Evolutionary conservation across 371 early-diverging fungal species (phyloP), one percentile per base, ranked within the genome.

Genomic region (Ordospora colligata): DNA sequence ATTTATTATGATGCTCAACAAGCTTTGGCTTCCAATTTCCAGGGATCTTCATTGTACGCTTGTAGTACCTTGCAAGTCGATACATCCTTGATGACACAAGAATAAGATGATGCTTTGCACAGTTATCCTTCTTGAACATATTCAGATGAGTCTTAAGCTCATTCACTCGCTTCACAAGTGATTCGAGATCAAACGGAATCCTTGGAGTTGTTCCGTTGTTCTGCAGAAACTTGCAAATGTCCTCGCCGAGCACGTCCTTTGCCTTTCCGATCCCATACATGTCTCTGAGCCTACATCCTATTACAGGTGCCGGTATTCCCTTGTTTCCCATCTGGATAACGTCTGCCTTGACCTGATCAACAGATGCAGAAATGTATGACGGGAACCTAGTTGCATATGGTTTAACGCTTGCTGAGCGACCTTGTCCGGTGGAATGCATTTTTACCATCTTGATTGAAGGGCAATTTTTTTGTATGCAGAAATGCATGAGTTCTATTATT

Each of bases 51-150:
- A 95, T 95, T 82, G 89, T 88, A 83, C 90, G 92, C 91, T 95
- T 95, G 92, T 97, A 97, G 92, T 97, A 98, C 84, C 97, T 92
- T 80, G 93, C 90, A 79, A 97, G 90, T 89, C 98, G 92, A 89
- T 93, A 93, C 85, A 97, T 91, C 88, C 96, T 90, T 77, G 96
- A 94, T 87, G 96, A 96, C 80, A 93, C 90, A 67, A 96, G 88
- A 90, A 94, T 95, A 79, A 97, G 89, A 83, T 96, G 93, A 90
- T 94, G 97, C 91, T 96, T 97, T 87, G 93, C 89, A 87, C 94
- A 95, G 83, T 88, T 89, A 87, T 99, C 99, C 89, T 96, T 96
- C 88, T 94, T 91, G 91, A 93, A 91, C 82, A 91, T 91, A 89
- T 96, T 95, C 84, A 99, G 85, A 87, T 99, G 99, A 89, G 93